Percentiles rank a stretch among this genome's conserved stretches.
Conservation (phyloP, 768 basidiomycete genomes). For the Boletales sp. region DNA sequence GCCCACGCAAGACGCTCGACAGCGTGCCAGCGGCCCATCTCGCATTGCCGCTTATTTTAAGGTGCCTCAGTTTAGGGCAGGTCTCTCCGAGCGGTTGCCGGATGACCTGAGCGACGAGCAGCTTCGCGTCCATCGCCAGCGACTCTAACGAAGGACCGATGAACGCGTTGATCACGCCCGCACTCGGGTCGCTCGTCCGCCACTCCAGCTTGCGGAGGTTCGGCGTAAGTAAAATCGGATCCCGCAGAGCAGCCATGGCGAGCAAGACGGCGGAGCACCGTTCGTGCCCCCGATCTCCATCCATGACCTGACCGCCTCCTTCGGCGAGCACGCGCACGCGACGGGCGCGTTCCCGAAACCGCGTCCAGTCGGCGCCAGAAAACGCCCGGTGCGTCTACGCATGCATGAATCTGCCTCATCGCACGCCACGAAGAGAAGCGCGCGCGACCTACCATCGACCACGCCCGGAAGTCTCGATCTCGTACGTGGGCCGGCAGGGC, state of each 20-base stretch:
- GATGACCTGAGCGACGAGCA: conserved; percentile 8
- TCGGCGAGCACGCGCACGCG: conserved; percentile 14
- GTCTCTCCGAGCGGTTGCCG: conserved; percentile 9
- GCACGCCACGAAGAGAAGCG: not conserved
- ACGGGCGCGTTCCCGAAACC: conserved; percentile 14
- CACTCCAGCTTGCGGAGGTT: conserved; percentile 20
- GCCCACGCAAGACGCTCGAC: conserved; percentile 11
- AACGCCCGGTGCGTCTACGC: conserved; percentile 17
- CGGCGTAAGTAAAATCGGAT: conserved; percentile 19
- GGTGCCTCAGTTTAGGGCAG: conserved; percentile 15
- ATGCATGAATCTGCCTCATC: not conserved
- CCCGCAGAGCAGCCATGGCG: conserved; percentile 14
- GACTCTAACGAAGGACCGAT: conserved; percentile 17
- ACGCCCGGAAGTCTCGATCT: conserved; percentile 6
- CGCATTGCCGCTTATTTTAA: conserved; percentile 22
- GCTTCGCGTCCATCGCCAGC: conserved; percentile 22
- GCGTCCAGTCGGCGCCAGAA: conserved; percentile 16
- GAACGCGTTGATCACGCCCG: conserved; percentile 17
- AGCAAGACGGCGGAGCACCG: conserved; percentile 5
- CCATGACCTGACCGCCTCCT: no score
- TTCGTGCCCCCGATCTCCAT: not conserved
- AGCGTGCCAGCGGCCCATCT: conserved; percentile 10
- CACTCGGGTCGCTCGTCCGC: conserved; percentile 1
- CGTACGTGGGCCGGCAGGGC: conserved; percentile 17
- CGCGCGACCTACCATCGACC: no score